These are phyloP conservation scores for Pholiota molesta DNA, from an alignment of 768 basidiomycete genomes.

Conservation along the genomic window DNA sequence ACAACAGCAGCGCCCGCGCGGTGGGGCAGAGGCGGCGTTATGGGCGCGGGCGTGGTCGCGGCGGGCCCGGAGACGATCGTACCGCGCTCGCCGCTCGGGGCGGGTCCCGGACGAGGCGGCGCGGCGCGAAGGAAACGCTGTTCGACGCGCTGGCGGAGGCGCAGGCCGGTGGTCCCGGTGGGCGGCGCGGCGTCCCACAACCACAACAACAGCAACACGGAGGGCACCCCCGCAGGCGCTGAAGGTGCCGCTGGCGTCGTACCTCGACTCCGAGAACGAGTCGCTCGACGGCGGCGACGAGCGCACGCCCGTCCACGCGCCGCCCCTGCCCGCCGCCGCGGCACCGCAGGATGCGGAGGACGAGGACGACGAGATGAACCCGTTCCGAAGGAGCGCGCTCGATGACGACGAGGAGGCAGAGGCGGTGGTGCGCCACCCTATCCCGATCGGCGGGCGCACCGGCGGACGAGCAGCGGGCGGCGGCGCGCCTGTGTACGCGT, in stretches of 20 bases:
- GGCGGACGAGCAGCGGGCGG: not conserved
- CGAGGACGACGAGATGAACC: slow-evolving; percentile 42
- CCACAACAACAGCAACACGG: no score
- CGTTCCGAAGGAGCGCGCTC: slow-evolving; percentile 41
- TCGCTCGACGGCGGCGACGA: not conserved
- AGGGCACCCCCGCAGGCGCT: no score
- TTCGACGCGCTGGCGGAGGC: slow-evolving; percentile 10
- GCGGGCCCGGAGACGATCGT: slow-evolving; percentile 27
- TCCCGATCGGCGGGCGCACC: slow-evolving; percentile 4
- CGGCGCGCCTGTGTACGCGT: not conserved
- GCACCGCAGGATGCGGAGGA: slow-evolving; percentile 14
- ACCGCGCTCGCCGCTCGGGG: slow-evolving; percentile 27
- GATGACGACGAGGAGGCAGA: slow-evolving; percentile 34
- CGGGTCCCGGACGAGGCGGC: no score
- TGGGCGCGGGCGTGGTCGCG: not conserved
- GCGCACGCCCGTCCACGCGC: not conserved
- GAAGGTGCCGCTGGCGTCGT: not conserved
- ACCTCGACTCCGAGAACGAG: slow-evolving; percentile 3
- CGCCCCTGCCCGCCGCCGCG: not conserved
- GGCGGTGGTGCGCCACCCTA: slow-evolving; percentile 6
- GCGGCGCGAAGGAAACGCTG: slow-evolving; percentile 8
- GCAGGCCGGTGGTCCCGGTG: no score
- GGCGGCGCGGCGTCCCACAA: no score
- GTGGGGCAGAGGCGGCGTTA: slow-evolving; percentile 3
- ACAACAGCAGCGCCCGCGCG: slow-evolving; percentile 9